phyloP scores from a whole-genome alignment of 345 rosid species.

The Iberis pinnata region DNA sequence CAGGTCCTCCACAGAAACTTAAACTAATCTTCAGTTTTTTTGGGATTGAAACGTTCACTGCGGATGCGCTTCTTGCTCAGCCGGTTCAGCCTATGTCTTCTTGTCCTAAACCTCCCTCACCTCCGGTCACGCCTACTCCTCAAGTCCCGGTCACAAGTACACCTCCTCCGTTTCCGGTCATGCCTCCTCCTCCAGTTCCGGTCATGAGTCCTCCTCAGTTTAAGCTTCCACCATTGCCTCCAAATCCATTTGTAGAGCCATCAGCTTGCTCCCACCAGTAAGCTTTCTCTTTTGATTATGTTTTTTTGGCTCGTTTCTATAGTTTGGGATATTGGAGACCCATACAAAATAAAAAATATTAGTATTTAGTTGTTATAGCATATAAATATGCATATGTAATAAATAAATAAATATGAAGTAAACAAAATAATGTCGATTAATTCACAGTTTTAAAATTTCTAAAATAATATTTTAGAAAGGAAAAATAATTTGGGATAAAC shows the following conservation, averaged over 20 bases:
- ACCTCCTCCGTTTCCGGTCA: slow-evolving; percentile 1
- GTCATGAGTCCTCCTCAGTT: slow-evolving; percentile 27
- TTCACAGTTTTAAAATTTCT: too few relatives aligned
- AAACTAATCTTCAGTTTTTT: slow-evolving; percentile 48
- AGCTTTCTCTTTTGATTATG: slow-evolving; percentile 38
- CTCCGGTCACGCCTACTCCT: slow-evolving; percentile 28
- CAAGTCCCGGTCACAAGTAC: slow-evolving; percentile 21
- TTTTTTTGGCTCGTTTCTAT: neutral
- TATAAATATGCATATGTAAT: too few relatives aligned
- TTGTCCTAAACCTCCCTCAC: slow-evolving; percentile 43
- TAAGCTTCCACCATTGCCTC: slow-evolving; percentile 54
- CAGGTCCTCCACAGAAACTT: slow-evolving; percentile 58
- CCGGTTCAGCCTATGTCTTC: slow-evolving; percentile 60
- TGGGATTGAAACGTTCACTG: slow-evolving; percentile 44
- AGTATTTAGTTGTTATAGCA: too few relatives aligned
- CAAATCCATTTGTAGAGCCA: slow-evolving; percentile 50
- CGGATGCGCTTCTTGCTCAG: slow-evolving; percentile 59
- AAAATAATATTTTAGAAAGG: too few relatives aligned
- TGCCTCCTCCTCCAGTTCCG: slow-evolving; percentile 25
- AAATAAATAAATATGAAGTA: too few relatives aligned
- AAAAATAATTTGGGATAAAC: too few relatives aligned
- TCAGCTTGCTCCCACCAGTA: slow-evolving; percentile 80
- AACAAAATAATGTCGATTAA: too few relatives aligned
- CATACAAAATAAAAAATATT: too few relatives aligned
- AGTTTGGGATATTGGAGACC: too few relatives aligned